These are phyloP conservation scores for Tephrocybe sp. DNA, from an alignment of 768 basidiomycete species.

Conservation along the genomic window DNA sequence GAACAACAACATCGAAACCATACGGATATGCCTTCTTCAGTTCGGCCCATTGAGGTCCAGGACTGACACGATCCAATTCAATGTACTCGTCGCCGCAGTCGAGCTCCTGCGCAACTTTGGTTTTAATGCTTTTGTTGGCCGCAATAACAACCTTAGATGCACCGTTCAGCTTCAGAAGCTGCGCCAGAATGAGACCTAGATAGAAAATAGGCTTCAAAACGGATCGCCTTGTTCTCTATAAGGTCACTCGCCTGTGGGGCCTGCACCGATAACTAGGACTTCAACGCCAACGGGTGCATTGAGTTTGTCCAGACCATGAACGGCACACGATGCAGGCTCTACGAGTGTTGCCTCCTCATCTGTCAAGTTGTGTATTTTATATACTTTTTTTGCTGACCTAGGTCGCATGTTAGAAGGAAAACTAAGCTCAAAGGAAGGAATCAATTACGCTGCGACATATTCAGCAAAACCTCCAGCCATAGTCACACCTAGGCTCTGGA, in stretches of 20 bases:
- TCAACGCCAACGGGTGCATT: constrained; percentile 67
- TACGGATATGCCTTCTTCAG: constrained; percentile 72
- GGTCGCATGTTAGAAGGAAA: too few species aligned
- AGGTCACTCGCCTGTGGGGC: constrained; percentile 54
- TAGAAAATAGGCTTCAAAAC: constrained; percentile 3
- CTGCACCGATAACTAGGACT: constrained; percentile 73
- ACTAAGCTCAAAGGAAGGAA: too few species aligned
- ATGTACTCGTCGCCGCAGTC: constrained; percentile 74
- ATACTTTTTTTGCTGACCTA: constrained; percentile 60
- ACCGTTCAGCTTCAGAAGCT: constrained; percentile 76
- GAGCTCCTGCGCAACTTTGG: constrained; percentile 68
- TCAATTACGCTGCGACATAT: constrained; percentile 68
- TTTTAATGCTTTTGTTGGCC: constrained; percentile 78
- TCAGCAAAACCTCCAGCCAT: constrained; percentile 73
- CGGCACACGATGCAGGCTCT: constrained; percentile 77
- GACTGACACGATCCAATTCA: constrained; percentile 66
- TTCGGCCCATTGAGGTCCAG: constrained; percentile 65
- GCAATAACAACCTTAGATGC: constrained; percentile 69
- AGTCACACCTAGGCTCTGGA: constrained; percentile 63
- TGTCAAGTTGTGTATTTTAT: constrained; percentile 72
- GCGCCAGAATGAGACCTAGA: constrained; percentile 68
- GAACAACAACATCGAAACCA: constrained; percentile 73
- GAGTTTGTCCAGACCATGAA: constrained; percentile 79
- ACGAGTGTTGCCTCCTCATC: constrained; percentile 78
- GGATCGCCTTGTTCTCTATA: neutral